Base-by-base conservation (phyloP, 805 yeast genomes). In the Lachancea waltii region DNA sequence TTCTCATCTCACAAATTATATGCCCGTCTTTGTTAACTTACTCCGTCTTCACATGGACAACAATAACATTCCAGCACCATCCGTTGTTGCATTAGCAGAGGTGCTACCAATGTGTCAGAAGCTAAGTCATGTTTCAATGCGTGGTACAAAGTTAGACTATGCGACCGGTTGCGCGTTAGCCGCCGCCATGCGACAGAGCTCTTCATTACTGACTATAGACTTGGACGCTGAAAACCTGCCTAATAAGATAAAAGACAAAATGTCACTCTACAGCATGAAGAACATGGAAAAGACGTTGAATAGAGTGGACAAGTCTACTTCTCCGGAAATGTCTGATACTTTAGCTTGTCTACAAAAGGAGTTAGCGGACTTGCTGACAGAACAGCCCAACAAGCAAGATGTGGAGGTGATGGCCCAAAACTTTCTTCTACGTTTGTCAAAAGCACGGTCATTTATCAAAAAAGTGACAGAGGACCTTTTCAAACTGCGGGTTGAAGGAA, bases 251-350 rank as follows among this genome's bases (percentile, higher is more conserved):
- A 77, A 72, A 50, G 81, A 83, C 42, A 73, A 73, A 41, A 70
- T 87, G 34, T 85, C 94, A 0, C 65, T 84, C 17, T 81, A 81
- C 54, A 78, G 90, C 8, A 79, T 89, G 77, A 74, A 80, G 51
- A 89, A 89, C 58, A 78, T 86, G 77, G 89, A 81, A 49, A 57
- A 63, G 16, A 71, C 75, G 36, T 58, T 80, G 21, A 50, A 55
- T 28, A 50, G 44, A 13, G 47, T 50, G 5, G 36, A 25, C 14
- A 20, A 34, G n/a, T 15, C 26, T 7, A 17, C 25, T 18, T 28
- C 34, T 13, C 15, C 20, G 3, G 43, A 40, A 13, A 41, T 37
- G 9, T 41, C 44, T 7, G 51, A 62, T 36, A 84, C 78, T 38
- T 60, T 81, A 35, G 68, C 73, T 47, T 70, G 78, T 3, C 75